Percentiles rank a stretch among this genome's conserved stretches.
phyloP scores from a whole-genome alignment of 495 filamentous ascomycete species.

The Hypoxylon fuscum region DNA sequence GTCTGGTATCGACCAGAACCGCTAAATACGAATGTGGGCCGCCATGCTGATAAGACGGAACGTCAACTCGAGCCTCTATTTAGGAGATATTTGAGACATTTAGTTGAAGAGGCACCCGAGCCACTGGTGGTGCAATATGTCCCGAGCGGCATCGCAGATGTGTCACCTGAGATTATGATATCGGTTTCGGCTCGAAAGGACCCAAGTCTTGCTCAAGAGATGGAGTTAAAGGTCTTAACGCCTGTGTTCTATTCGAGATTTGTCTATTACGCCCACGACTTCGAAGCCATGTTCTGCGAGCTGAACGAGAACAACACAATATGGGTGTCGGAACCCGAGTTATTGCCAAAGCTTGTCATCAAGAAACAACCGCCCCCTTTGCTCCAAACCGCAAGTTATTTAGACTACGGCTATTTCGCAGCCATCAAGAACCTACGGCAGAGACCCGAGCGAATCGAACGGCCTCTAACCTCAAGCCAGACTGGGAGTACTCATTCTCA shows the following conservation, averaged over 20 bases:
- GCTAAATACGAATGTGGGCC: slow-evolving; percentile 57
- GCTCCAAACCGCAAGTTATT: slow-evolving; percentile 36
- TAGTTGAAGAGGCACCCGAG: slow-evolving; percentile 52
- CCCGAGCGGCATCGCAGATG: slow-evolving; percentile 53
- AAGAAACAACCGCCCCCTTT: slow-evolving; percentile 42
- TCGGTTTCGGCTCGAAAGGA: slow-evolving; percentile 37
- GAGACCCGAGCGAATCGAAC: slow-evolving; percentile 46
- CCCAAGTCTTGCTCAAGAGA: slow-evolving; percentile 24
- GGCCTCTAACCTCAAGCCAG: slow-evolving; percentile 45
- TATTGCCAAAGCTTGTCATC: slow-evolving; percentile 53
- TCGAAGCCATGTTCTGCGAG: slow-evolving; percentile 62
- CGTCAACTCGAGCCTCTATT: slow-evolving; percentile 61
- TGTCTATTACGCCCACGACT: slow-evolving; percentile 59
- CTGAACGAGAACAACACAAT: slow-evolving; percentile 60
- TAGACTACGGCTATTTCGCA: slow-evolving; percentile 48
- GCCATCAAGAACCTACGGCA: slow-evolving; percentile 49
- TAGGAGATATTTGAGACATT: slow-evolving; percentile 56
- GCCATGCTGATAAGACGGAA: slow-evolving; percentile 56
- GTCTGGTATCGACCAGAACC: slow-evolving; percentile 69
- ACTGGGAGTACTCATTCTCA: slow-evolving; percentile 10
- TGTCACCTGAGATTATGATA: slow-evolving; percentile 46
- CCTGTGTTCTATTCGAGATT: slow-evolving; percentile 70
- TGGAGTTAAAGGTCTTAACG: slow-evolving; percentile 63
- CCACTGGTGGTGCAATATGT: slow-evolving; percentile 60
- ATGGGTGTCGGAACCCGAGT: slow-evolving; percentile 56